phyloP scores from a whole-genome alignment of 208 protist genomes.

The Angomonas deanei region DNA sequence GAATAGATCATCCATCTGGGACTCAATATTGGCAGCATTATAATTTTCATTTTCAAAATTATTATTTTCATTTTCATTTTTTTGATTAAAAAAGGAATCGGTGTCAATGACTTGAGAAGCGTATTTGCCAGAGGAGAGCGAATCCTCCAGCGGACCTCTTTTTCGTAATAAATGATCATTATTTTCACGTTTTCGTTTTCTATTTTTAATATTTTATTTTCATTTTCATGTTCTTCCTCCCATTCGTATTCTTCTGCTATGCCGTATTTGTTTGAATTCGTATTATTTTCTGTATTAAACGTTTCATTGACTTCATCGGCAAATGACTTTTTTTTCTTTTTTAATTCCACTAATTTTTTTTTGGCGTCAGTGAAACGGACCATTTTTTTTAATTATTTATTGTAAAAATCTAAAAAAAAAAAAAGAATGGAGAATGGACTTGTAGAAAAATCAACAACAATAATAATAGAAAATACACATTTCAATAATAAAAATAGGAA shows the following conservation, averaged over 20 bases:
- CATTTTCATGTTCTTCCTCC: not conserved
- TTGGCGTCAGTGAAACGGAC: constrained; percentile 21
- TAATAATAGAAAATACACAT: constrained; percentile 1
- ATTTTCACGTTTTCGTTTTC: not conserved
- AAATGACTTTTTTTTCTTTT: constrained; percentile 47
- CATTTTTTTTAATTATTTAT: constrained; percentile 15
- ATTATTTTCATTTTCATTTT: not conserved
- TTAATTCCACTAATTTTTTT: constrained; percentile 27
- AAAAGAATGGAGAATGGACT: constrained; percentile 12
- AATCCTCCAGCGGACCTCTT: constrained; percentile 1
- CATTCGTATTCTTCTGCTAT: constrained; percentile 35
- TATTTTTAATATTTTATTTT: constrained; percentile 4
- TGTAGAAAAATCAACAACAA: constrained; percentile 5
- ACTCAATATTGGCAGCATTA: constrained; percentile 44
- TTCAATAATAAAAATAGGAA: constrained; percentile 10
- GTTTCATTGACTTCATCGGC: constrained; percentile 70
- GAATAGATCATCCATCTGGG: constrained; percentile 29
- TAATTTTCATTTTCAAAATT: not conserved
- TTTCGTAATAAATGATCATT: not conserved
- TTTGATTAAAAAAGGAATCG: not conserved
- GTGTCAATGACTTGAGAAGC: not conserved
- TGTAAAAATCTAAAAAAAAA: constrained; percentile 7
- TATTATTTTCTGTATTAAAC: constrained; percentile 19
- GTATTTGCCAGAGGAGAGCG: not conserved
- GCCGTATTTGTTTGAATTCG: constrained; percentile 11